Evolutionary conservation across 768 basidiomycete species (phyloP).

Genomic region (Coprinopsis marcescibilis): DNA sequence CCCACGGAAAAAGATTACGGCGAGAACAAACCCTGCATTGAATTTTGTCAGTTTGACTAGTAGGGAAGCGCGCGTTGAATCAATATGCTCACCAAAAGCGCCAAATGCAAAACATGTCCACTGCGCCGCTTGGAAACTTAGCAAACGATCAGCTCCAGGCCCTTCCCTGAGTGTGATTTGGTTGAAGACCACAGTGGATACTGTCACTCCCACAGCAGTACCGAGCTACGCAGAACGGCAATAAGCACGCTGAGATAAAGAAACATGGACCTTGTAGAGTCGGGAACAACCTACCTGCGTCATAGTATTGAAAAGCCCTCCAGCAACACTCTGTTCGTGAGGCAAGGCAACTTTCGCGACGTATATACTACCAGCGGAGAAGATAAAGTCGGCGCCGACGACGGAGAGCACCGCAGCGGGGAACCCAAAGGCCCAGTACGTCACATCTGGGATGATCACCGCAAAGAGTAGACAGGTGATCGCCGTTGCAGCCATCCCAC

Average conservation of each 20-base stretch:
- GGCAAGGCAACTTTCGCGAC: conserved; percentile 61
- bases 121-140: conserved; percentile 55
- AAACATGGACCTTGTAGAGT: neutral
- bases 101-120: conserved; percentile 64
- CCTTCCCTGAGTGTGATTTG: conserved; percentile 29
- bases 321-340: conserved; percentile 71
- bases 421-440: conserved; percentile 77
- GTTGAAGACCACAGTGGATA: conserved; percentile 69
- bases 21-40: conserved; percentile 6
- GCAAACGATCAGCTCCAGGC: conserved; percentile 30
- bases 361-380: conserved; percentile 66
- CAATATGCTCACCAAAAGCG: conserved; percentile 39
- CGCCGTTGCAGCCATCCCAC: conserved; percentile 55
- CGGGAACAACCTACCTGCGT: conserved; percentile 43
- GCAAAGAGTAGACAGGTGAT: conserved; percentile 63
- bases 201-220: conserved; percentile 61
- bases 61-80: neutral
- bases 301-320: conserved; percentile 76
- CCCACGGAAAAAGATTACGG: conserved; percentile 22
- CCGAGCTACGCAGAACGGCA: conserved; percentile 43
- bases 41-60: neutral
- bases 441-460: conserved; percentile 45
- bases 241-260: neutral
- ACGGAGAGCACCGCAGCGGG: conserved; percentile 60
- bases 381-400: conserved; percentile 76